Evolutionary conservation across 768 basidiomycete species (phyloP), one percentile per base, ranked within the genome.

Genomic region (Serendipita indica): DNA sequence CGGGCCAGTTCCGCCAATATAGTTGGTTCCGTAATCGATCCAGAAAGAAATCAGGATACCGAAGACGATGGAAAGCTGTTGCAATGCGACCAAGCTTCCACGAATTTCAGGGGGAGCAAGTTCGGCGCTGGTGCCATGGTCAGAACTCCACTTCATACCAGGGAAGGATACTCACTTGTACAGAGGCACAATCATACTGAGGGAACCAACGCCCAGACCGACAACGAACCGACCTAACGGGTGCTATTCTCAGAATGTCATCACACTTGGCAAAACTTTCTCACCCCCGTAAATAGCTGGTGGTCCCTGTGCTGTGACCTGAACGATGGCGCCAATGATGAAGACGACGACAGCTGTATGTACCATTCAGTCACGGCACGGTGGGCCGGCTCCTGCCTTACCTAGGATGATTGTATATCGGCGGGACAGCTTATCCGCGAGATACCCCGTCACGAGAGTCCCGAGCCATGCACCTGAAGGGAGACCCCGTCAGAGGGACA

Each of bases 151-250:
- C 1, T n/a, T 43, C 7, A n/a, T 16, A 35, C 39, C 33, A 60
- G 57, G 63, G 46, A 20, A 20, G 13, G 60, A 33, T 30, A 41
- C 57, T 18, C 45, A 56, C 58, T 88, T 88, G 74, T 85, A 87
- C 34, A 89, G 74, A 1, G 87, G 87, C 10, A 89, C 86, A n/a
- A 78, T 77, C 84, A 87, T 87, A 64, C 82, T 84, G 20, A 89
- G 71, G 2, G 85, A 84, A 10, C 87, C 87, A 16, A 89, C 84
- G 52, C 85, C 87, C 43, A 88, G 70, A 75, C 87, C 87, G 56
- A 84, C 86, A 57, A 89, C 70, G 63, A 86, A 87, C 27, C 86
- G 80, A 57, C 85, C 74, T 69, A 60, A 18, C 12, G 30, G 1
- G 45, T 67, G 57, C 62, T 58, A 18, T 13, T n/a, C 16, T 46